A percentile compares a stretch with the other conserved stretches of the same genome.
Conservation (phyloP, 306 rosid genomes). For the Pachyrhizus erosus region DNA sequence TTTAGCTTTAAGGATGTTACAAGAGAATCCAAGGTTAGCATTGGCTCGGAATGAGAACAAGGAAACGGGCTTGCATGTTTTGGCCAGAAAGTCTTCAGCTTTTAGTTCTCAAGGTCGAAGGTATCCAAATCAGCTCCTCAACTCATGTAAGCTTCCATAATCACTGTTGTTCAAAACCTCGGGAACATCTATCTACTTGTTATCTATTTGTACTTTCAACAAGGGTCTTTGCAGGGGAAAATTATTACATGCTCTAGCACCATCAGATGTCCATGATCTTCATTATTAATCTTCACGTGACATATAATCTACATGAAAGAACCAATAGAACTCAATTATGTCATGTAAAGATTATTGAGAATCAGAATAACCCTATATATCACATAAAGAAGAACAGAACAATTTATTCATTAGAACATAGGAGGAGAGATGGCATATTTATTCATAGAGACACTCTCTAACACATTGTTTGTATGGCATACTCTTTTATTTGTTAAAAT, state of each 20-base stretch:
- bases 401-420: background rate
- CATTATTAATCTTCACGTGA: background rate
- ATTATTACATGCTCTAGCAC: background rate
- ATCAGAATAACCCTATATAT: background rate
- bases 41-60: slow-evolving; percentile 4
- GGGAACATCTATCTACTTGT: background rate
- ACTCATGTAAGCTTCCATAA: background rate
- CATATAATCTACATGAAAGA: background rate
- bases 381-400: background rate
- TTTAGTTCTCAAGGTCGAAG: background rate
- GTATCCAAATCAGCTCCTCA: background rate
- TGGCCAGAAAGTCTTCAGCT: slow-evolving; percentile 27
- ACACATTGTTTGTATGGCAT: too few species aligned
- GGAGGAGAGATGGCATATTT: background rate
- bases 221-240: background rate
- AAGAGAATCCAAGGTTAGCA: background rate
- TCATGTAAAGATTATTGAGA: too few species aligned
- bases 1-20: slow-evolving; percentile 27
- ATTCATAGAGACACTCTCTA: too few species aligned
- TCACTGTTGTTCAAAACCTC: background rate
- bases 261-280: background rate
- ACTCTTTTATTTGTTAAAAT: too few species aligned
- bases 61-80: slow-evolving; percentile 32
- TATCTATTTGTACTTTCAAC: background rate
- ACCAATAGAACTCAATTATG: background rate